Conservation (phyloP, 1,139 yeast species). For the Scheffersomyces stambukii region DNA sequence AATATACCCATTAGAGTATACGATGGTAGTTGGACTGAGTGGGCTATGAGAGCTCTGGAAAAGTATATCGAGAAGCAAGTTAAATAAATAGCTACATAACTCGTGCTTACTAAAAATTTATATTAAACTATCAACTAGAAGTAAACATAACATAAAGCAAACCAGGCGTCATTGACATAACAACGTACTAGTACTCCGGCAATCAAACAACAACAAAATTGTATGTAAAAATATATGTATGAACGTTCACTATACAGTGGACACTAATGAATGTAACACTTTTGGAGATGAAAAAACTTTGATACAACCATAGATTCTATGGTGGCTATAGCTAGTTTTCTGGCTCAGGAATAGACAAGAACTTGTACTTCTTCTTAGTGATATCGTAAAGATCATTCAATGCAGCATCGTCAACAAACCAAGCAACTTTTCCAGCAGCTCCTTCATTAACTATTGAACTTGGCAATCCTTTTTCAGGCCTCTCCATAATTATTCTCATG, state of each 20-base stretch:
- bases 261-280: no score
- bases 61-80: constrained; percentile 26
- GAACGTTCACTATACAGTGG: no score
- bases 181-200: no score
- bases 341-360: constrained; percentile 28
- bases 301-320: constrained; percentile 1
- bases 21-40: constrained; percentile 94
- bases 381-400: constrained; percentile 73
- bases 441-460: constrained; percentile 92
- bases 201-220: no score
- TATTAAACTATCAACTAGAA: constrained; percentile 2
- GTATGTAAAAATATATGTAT: no score
- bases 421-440: constrained; percentile 92
- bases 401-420: constrained; percentile 98
- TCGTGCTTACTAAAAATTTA: background rate
- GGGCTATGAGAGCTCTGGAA: constrained; percentile 44
- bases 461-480: constrained; percentile 96
- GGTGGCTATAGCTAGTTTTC: constrained; percentile 5
- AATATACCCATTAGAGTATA: constrained; percentile 68
- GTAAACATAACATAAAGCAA: constrained; percentile 1
- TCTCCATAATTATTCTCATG: constrained; percentile 88
- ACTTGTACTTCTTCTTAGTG: constrained; percentile 73
- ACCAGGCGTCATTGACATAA: no score
- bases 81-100: constrained; percentile 1
- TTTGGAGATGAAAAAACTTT: background rate